Evolutionary conservation across 1,284 basidiomycete species (phyloP), one percentile per base, ranked within the genome.

Genomic region (Sanghuangporus baumii): DNA sequence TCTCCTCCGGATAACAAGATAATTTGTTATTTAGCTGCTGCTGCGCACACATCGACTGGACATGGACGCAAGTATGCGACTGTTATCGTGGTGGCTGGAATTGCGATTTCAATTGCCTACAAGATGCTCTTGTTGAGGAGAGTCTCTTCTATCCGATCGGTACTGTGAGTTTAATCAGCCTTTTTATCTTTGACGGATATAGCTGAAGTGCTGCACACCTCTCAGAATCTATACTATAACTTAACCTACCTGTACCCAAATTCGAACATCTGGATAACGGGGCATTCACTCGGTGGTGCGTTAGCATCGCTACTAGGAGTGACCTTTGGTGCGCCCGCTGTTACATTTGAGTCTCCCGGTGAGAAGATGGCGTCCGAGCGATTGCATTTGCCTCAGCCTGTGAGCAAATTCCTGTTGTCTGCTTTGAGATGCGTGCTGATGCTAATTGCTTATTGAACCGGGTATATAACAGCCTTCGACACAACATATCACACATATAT

Each of bases 11-110:
- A 0, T 8, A 20, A 40, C 18, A 23, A 60, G 59, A 60, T 38
- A 98, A 98, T 69, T 74, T 99, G n/a, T 78, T 98, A 60, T 99
- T 98, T 76, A 91, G 94, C 60, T 99, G 96, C 75, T 99, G 96
- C 76, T 99, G 96, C 74, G 97, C 97, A 0, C 81, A 87, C 18
- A 86, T 99, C 26, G 93, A 93, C 71, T 97, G 94, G 86, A 88
- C 92, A 5, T 99, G 96, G 96, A 87, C 89, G 48, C 85, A 94
- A 0, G 96, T 98, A 5, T 99, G 97, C 74, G 92, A 88, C 64
- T 99, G 96, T 74, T 92, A 91, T 74, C 80, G 86, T 2, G 87
- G 91, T 16, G 85, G 87, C 2, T 89, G 87, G 81, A 88, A 89
- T 69, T 99, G 96, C 74, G 85, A 93, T 67, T 82, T 89, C 71